phyloP scores from a whole-genome alignment of 108 stramenopile species.

The Nitzschia palea region DNA sequence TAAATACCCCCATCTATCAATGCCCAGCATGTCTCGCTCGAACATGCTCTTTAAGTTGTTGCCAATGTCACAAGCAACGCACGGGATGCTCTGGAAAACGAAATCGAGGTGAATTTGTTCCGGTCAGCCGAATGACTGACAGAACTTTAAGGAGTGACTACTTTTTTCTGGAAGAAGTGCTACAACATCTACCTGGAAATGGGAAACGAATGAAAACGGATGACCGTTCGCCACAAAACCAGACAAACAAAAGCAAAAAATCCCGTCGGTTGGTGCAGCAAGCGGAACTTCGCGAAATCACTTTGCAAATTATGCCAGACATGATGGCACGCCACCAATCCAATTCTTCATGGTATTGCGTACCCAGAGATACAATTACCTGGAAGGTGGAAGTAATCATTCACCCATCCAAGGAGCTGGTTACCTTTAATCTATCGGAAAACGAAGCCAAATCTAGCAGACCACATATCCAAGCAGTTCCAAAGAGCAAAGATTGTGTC shows the following conservation, averaged over 20 bases:
- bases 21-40: constrained; percentile 59
- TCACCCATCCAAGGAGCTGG: neutral
- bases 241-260: constrained; percentile 12
- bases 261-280: constrained; percentile 49
- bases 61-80: constrained; percentile 50
- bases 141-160: constrained; percentile 63
- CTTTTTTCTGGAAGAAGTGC: constrained; percentile 76
- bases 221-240: neutral
- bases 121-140: constrained; percentile 52
- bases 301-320: constrained; percentile 63
- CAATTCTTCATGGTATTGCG: constrained; percentile 57
- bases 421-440: constrained; percentile 19
- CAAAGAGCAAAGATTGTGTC: constrained; percentile 10
- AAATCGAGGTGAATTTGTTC: constrained; percentile 48
- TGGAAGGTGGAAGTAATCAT: constrained; percentile 33
- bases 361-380: constrained; percentile 25
- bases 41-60: constrained; percentile 68
- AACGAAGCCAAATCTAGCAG: constrained; percentile 18
- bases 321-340: constrained; percentile 63
- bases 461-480: constrained; percentile 1
- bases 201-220: neutral
- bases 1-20: constrained; percentile 45
- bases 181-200: constrained; percentile 44
- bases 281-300: constrained; percentile 54
- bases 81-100: constrained; percentile 71